Evolutionary conservation across 805 yeast species (phyloP).

Genomic region (Wickerhamiella brachini): DNA sequence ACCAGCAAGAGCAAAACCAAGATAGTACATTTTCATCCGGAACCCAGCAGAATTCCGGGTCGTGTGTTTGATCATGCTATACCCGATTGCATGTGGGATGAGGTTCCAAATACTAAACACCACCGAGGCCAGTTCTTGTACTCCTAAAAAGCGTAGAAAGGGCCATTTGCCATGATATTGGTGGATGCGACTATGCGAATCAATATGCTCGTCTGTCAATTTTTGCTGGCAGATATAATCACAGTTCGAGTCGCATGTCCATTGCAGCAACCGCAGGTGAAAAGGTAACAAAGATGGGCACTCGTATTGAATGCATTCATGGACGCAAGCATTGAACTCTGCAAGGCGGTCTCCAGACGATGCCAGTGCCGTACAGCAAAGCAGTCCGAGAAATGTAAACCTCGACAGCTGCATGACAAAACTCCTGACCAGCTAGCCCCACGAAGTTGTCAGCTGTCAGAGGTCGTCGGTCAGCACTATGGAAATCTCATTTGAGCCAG

Average conservation of each 20-base stretch:
- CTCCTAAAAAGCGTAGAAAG: conserved; percentile 57
- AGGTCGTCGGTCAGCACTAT: no score
- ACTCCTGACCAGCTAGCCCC: not conserved
- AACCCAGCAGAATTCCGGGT: conserved; percentile 11
- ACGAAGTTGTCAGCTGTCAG: no score
- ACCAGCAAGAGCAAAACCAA: conserved; percentile 46
- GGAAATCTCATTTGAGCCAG: no score
- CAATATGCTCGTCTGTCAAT: conserved; percentile 42
- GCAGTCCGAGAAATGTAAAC: not conserved
- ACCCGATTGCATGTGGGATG: conserved; percentile 42
- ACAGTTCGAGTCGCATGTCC: conserved; percentile 74
- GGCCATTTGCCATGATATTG: conserved; percentile 99
- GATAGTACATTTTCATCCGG: conserved; percentile 22
- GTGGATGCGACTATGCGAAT: conserved; percentile 38
- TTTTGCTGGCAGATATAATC: conserved; percentile 86
- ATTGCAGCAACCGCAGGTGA: conserved; percentile 36
- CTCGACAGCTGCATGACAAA: not conserved
- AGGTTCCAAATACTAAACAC: conserved; percentile 63
- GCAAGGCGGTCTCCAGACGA: conserved; percentile 41
- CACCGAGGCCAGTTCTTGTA: conserved; percentile 75
- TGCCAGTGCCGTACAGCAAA: conserved; percentile 14
- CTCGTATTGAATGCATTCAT: conserved; percentile 25
- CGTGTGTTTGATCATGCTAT: conserved; percentile 28
- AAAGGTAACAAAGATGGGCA: conserved; percentile 26
- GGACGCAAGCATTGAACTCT: conserved; percentile 35